These are phyloP conservation scores for Caryopteris hybrid DNA, from an alignment of 305 asterid species.

Conservation along the genomic window DNA sequence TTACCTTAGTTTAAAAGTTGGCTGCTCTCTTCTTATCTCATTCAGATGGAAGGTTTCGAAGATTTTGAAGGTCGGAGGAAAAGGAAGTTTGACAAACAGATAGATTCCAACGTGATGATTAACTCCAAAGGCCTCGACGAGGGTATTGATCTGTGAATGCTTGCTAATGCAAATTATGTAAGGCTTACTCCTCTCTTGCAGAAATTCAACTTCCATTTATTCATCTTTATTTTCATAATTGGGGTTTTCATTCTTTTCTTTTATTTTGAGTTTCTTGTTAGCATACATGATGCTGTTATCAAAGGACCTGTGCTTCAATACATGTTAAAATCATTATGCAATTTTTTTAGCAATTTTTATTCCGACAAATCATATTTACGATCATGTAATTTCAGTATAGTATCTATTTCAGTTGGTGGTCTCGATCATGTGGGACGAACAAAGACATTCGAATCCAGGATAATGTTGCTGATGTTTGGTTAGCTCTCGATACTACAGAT, in stretches of 20 bases:
- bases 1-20: neutral
- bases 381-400: neutral
- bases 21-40: neutral
- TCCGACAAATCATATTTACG: neutral
- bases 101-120: constrained; percentile 89
- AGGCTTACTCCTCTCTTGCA: constrained; percentile 8
- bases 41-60: constrained; percentile 82
- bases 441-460: neutral
- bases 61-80: constrained; percentile 88
- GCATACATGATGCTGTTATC: neutral
- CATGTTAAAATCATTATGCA: neutral
- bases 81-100: constrained; percentile 90
- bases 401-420: constrained; percentile 1
- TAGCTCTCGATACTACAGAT: neutral
- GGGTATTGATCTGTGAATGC: constrained; percentile 76
- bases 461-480: no score
- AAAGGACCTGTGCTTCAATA: neutral
- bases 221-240: neutral
- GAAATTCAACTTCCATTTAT: neutral
- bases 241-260: neutral
- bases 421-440: neutral
- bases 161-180: constrained; percentile 17
- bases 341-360: neutral
- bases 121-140: constrained; percentile 95
- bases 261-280: neutral